phyloP scores from a whole-genome alignment of 768 basidiomycete species.

The Clavulina sp. region DNA sequence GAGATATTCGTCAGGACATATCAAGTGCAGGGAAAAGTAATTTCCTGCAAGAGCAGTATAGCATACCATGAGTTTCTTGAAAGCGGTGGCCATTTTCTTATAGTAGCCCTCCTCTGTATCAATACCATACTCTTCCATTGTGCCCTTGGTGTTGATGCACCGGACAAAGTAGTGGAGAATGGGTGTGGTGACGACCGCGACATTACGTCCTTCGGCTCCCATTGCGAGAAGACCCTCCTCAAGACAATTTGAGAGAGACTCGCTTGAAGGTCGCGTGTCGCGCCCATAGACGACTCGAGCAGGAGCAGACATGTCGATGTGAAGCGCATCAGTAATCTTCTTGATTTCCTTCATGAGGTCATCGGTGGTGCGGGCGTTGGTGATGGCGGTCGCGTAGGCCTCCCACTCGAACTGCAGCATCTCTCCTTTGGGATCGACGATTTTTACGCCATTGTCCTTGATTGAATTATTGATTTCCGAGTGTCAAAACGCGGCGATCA shows the following conservation, averaged over 20 bases:
- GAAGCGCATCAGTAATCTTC: constrained; percentile 35
- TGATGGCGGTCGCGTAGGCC: constrained; percentile 61
- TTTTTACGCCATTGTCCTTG: constrained; percentile 96
- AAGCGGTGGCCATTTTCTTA: constrained; percentile 61
- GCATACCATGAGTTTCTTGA: constrained; percentile 74
- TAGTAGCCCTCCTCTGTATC: constrained; percentile 74
- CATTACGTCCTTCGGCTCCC: constrained; percentile 47
- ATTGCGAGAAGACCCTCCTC: constrained; percentile 69
- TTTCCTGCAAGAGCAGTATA: background rate
- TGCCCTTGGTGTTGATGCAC: constrained; percentile 72
- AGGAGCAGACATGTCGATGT: constrained; percentile 66
- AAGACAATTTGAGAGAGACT: constrained; percentile 53
- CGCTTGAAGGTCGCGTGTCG: constrained; percentile 84
- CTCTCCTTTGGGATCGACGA: constrained; percentile 92
- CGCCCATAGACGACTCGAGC: constrained; percentile 77
- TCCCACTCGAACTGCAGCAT: constrained; percentile 97
- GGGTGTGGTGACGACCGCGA: constrained; percentile 83
- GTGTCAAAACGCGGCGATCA: background rate
- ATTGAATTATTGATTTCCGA: background rate
- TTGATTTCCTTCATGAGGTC: constrained; percentile 54
- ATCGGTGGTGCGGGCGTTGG: constrained; percentile 62
- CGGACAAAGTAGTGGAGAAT: constrained; percentile 89
- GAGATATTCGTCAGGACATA: background rate
- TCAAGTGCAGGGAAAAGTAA: background rate
- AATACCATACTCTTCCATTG: constrained; percentile 59